A percentile compares a stretch with the other conserved stretches of the same genome.
phyloP scores from a whole-genome alignment of 2,329 filamentous ascomycete species.

The Cadophora gregata region DNA sequence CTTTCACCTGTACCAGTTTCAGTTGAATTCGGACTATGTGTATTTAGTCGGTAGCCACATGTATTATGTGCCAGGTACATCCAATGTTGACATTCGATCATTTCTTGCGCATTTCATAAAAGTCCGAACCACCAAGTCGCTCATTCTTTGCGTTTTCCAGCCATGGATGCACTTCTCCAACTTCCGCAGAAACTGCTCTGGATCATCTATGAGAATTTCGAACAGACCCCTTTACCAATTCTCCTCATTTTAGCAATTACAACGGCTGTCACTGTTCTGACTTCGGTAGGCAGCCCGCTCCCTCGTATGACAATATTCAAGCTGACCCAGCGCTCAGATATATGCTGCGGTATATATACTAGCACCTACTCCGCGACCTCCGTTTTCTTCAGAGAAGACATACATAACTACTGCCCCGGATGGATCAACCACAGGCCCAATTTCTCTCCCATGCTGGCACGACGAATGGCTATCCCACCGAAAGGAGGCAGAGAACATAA shows the following conservation, averaged over 20 bases:
- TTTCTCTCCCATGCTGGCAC: slow-evolving; percentile 83
- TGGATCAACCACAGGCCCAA: slow-evolving; percentile 59
- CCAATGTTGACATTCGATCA: slow-evolving; percentile 22
- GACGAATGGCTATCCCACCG: slow-evolving; percentile 73
- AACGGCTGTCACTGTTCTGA: slow-evolving; percentile 22
- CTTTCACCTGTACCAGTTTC: slow-evolving; percentile 23
- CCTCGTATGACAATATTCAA: background rate
- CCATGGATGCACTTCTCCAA: slow-evolving; percentile 31
- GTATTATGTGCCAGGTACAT: slow-evolving; percentile 22
- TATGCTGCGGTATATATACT: slow-evolving; percentile 74
- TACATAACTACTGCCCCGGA: slow-evolving; percentile 78
- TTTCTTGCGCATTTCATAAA: slow-evolving; percentile 21
- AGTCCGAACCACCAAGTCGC: background rate
- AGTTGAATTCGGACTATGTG: slow-evolving; percentile 25
- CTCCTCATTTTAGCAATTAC: slow-evolving; percentile 24
- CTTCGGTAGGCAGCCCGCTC: slow-evolving; percentile 21
- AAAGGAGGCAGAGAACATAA: slow-evolving; percentile 52
- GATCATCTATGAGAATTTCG: slow-evolving; percentile 21
- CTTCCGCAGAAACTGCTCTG: slow-evolving; percentile 24
- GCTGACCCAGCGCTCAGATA: slow-evolving; percentile 51
- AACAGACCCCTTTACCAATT: slow-evolving; percentile 23
- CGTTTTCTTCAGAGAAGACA: slow-evolving; percentile 79
- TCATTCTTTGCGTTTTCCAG: background rate
- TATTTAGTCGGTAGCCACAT: slow-evolving; percentile 13
- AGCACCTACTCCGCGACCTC: slow-evolving; percentile 79